Evolutionary conservation across 495 filamentous ascomycete genomes (phyloP).

Genomic region (Lasiosphaeris hirsuta): DNA sequence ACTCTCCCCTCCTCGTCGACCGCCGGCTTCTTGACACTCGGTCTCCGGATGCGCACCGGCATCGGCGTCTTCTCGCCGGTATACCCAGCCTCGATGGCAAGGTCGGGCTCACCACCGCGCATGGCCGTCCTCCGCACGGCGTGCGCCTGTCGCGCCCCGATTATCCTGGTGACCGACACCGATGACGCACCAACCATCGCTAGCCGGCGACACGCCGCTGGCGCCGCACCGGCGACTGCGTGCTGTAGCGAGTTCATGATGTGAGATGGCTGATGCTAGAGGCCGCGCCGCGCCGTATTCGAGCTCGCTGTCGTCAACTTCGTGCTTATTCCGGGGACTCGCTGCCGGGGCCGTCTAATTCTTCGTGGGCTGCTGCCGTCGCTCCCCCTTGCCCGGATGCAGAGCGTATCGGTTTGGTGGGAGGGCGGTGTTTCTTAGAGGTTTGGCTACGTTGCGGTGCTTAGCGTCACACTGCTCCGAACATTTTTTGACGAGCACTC

Average conservation of each 20-base stretch:
- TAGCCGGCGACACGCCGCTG: not conserved
- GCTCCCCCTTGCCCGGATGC: too few relatives aligned
- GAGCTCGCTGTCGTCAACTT: too few relatives aligned
- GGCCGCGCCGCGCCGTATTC: too few relatives aligned
- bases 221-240: too few relatives aligned
- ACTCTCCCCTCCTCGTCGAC: slow-evolving; percentile 9
- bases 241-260: too few relatives aligned
- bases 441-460: not conserved
- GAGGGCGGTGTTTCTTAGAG: not conserved
- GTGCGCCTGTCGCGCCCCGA: not conserved
- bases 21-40: not conserved
- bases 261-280: too few relatives aligned
- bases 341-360: too few relatives aligned
- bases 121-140: not conserved
- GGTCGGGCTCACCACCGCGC: not conserved
- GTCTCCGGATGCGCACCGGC: too few relatives aligned
- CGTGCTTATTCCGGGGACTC: too few relatives aligned
- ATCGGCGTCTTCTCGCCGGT: not conserved
- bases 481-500: slow-evolving; percentile 26
- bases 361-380: not conserved
- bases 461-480: slow-evolving; percentile 10
- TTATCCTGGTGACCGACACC: not conserved
- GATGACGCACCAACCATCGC: not conserved
- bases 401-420: not conserved
- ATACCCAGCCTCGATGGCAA: not conserved